Evolutionary conservation across 148 eudicot species (phyloP), one percentile per base, ranked within the genome.

Genomic region (Pharnaceum exiguum): DNA sequence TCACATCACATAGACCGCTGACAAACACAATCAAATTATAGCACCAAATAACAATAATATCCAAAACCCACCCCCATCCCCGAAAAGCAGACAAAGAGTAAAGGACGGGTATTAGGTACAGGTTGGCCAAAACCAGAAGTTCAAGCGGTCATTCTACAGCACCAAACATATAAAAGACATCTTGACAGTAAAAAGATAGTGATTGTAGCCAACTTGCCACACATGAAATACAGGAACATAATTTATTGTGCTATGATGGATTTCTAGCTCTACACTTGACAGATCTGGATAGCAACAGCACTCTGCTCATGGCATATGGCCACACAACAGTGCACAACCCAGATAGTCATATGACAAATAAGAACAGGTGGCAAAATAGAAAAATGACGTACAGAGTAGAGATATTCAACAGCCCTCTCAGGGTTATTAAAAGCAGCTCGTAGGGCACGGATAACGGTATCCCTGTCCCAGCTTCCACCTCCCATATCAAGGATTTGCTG

Each of bases 401-500:
- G 62, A 55, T 89, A 89, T 63, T 89, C 96, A 52, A 89, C 90
- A 55, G 96, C 96, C 71, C 94, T 85, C 69, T 89, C 96, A 32
- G 96, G 96, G 67, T 89, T 89, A 67, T 89, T 89, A 54, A 44
- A 89, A 10, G 96, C 96, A 54, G 96, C 96, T 51, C 90, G 87
- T 44, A 86, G 66, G 21, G 96, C 96, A 27, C 85, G 87, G 31
- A 80, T 67, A 72, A 89, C 90, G 47, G 85, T 86, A 59, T 89
- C 94, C 68, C 95, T 66, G 39, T 85, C 90, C 96, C 96, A 89
- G 59, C 81, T 83, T 58, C 96, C 96, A 35, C 94, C 96, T 39
- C 96, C 96, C 94, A 89, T 89, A 48, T 89, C 96, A 66, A 89
- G 80, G 71, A 89, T 83, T 44, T 83, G 85, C 54, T 89, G 96